phyloP scores from a whole-genome alignment of 225 moss, liverwort and hornwort genomes.

The Pleurozium schreberi region DNA sequence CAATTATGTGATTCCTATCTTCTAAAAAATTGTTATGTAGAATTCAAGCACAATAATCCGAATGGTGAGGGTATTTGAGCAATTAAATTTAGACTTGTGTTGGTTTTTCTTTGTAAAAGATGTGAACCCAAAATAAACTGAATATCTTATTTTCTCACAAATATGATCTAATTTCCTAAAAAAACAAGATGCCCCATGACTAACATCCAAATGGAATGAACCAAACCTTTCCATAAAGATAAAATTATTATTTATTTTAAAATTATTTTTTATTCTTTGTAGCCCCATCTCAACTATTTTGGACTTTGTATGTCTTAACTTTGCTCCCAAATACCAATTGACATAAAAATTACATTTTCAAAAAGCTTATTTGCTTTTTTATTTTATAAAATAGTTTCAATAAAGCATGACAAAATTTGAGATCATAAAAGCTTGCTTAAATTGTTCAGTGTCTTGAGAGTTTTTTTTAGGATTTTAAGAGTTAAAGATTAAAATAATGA shows the following conservation, averaged over 20 bases:
- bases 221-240: rapidly evolving
- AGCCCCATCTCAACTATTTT: neutral
- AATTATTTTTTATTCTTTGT: neutral
- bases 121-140: neutral
- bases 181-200: neutral
- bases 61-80: neutral
- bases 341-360: neutral
- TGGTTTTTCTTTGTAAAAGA: neutral
- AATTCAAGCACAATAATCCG: neutral
- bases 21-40: neutral
- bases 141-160: neutral
- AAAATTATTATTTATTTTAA: neutral
- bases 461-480: rapidly evolving
- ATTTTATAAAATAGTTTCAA: neutral
- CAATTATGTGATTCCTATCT: neutral
- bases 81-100: neutral
- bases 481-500: neutral
- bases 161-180: neutral
- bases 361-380: rapidly evolving
- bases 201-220: neutral
- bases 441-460: rapidly evolving
- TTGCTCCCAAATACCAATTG: rapidly evolving
- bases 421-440: neutral
- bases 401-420: neutral
- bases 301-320: rapidly evolving